Conservation (phyloP, 208 protist genomes). For the Crithidia fasciculata region DNA sequence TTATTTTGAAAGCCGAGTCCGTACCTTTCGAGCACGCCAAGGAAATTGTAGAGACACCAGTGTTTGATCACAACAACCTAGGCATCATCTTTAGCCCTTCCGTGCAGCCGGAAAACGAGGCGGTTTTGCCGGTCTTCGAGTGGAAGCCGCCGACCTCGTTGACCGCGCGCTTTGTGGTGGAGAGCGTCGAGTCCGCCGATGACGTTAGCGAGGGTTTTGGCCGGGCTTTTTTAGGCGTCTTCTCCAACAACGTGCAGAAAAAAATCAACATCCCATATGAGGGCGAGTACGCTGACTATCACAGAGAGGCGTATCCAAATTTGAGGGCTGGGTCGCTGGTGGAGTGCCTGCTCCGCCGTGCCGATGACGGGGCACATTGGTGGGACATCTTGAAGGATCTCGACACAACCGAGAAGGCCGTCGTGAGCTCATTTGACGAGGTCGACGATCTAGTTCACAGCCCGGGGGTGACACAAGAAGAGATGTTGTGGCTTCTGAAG, state of each 20-base stretch:
- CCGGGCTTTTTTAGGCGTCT: constrained; percentile 49
- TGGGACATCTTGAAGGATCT: constrained; percentile 78
- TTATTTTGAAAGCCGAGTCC: constrained; percentile 66
- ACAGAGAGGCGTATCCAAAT: constrained; percentile 47
- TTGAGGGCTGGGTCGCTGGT: constrained; percentile 50
- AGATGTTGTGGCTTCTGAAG: constrained; percentile 78
- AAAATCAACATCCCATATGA: constrained; percentile 58
- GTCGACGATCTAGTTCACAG: constrained; percentile 77
- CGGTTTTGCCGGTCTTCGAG: constrained; percentile 34
- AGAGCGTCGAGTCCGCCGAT: constrained; percentile 34
- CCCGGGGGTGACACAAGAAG: constrained; percentile 65
- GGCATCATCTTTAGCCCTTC: constrained; percentile 71
- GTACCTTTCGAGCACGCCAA: constrained; percentile 38
- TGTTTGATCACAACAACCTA: constrained; percentile 57
- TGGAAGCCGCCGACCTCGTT: constrained; percentile 66
- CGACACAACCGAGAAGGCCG: constrained; percentile 29
- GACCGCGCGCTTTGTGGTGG: constrained; percentile 56
- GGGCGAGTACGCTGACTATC: constrained; percentile 74
- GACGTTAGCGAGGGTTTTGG: constrained; percentile 46
- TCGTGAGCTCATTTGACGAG: constrained; percentile 38
- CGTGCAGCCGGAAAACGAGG: constrained; percentile 21
- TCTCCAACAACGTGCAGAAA: constrained; percentile 35
- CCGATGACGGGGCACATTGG: constrained; percentile 83
- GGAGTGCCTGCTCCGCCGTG: constrained; percentile 69
- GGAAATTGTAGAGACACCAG: constrained; percentile 38